Evolutionary conservation across 2,329 filamentous ascomycete genomes (phyloP).

Genomic region (Cladophialophora carrionii): DNA sequence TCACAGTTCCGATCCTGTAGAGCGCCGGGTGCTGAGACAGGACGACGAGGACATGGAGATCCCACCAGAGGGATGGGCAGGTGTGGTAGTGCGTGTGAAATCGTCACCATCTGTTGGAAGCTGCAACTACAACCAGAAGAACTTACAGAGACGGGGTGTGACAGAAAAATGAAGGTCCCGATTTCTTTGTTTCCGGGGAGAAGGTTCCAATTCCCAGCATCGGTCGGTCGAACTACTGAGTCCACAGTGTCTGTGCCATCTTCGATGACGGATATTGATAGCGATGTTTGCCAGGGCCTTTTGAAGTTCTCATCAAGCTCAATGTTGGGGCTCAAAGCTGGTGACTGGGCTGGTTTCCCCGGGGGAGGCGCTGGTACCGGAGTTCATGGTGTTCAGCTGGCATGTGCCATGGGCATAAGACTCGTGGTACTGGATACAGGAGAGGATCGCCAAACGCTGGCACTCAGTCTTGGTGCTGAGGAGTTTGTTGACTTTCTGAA

Average conservation of each 20-base stretch:
- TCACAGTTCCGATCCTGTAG: neutral
- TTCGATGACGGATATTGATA: slow-evolving; percentile 1
- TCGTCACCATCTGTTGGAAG: neutral
- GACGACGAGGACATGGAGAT: slow-evolving; percentile 39
- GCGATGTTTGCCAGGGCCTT: slow-evolving; percentile 46
- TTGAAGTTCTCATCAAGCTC: slow-evolving; percentile 61
- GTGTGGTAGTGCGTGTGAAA: slow-evolving; percentile 29
- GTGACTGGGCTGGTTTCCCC: slow-evolving; percentile 60
- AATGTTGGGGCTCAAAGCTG: slow-evolving; percentile 56
- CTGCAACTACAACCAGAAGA: neutral
- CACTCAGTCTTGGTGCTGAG: slow-evolving; percentile 57
- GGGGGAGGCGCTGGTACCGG: slow-evolving; percentile 61
- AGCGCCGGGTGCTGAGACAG: slow-evolving; percentile 51
- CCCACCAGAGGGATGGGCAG: slow-evolving; percentile 35
- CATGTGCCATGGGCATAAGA: slow-evolving; percentile 60
- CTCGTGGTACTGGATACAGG: slow-evolving; percentile 61
- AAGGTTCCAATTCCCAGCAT: slow-evolving; percentile 37
- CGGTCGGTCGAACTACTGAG: slow-evolving; percentile 22
- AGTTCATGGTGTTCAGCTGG: slow-evolving; percentile 61
- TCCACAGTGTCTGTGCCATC: neutral
- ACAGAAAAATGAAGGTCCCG: slow-evolving; percentile 36
- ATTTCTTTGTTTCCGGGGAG: slow-evolving; percentile 36
- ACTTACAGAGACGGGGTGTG: neutral
- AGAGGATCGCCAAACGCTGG: slow-evolving; percentile 52
- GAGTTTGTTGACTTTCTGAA: slow-evolving; percentile 58